These are phyloP conservation scores for Chara braunii DNA, from an alignment of 139 green algal species.

Conservation along the genomic window DNA sequence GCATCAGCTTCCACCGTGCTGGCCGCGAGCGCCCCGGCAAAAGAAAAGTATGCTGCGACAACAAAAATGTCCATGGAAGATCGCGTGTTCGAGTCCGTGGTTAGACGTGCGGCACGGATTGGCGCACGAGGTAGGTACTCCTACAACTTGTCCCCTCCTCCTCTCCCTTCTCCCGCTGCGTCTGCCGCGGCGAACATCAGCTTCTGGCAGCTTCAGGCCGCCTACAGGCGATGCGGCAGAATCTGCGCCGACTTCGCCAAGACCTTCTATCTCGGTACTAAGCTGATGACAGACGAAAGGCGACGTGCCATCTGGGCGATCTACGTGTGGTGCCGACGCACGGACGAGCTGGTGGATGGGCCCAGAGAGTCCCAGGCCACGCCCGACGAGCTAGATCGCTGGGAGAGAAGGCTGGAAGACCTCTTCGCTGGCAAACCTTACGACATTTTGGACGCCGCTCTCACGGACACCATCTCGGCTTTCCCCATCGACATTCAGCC, in stretches of 20 bases:
- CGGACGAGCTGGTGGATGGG: constrained; percentile 97
- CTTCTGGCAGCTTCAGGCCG: too few species aligned
- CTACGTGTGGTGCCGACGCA: constrained; percentile 93
- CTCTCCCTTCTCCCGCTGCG: too few species aligned
- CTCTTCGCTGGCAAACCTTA: constrained; percentile 87
- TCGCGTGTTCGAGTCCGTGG: too few species aligned
- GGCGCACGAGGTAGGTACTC: too few species aligned
- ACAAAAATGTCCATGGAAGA: too few species aligned
- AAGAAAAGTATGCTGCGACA: too few species aligned
- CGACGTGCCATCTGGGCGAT: constrained; percentile 92
- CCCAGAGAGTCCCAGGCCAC: constrained; percentile 92
- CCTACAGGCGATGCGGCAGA: constrained; percentile 76
- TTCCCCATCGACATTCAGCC: constrained; percentile 93
- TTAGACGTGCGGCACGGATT: too few species aligned
- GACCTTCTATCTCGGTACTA: constrained; percentile 95
- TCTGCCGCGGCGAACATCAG: too few species aligned
- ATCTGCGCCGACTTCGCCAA: constrained; percentile 95
- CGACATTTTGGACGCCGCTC: constrained; percentile 88
- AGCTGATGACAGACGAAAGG: constrained; percentile 95
- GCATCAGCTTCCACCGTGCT: too few species aligned
- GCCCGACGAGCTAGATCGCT: constrained; percentile 83
- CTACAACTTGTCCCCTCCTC: too few species aligned
- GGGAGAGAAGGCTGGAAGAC: constrained; percentile 86
- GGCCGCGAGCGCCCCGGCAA: too few species aligned
- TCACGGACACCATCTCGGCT: constrained; percentile 79